Conservation (phyloP, 1,284 basidiomycete genomes). For the Sanghuangporus sanghuang region DNA sequence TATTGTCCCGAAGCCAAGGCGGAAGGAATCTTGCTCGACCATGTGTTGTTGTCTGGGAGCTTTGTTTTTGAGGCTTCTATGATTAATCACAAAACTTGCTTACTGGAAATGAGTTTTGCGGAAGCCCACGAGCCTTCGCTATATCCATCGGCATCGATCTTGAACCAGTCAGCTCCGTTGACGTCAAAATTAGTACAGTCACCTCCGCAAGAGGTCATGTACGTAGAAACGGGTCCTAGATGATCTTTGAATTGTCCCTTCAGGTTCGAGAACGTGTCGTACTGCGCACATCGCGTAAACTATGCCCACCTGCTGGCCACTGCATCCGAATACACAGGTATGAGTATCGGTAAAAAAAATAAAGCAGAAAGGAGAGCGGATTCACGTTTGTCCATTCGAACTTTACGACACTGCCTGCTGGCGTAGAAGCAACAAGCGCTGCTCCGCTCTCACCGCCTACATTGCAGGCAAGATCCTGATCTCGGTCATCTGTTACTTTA, state of each 20-base stretch:
- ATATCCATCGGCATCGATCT: conserved; percentile 32
- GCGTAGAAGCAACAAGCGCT: conserved; percentile 21
- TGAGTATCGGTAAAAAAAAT: background rate
- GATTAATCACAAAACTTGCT: conserved; percentile 2
- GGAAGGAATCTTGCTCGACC: conserved; percentile 30
- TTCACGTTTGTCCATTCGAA: conserved; percentile 28
- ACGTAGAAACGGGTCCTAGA: conserved; percentile 32
- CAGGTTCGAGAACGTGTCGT: background rate
- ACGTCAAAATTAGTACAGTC: conserved; percentile 32
- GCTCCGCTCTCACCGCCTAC: conserved; percentile 26
- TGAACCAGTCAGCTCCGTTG: conserved; percentile 33
- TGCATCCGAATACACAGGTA: conserved; percentile 1
- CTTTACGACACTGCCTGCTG: conserved; percentile 27
- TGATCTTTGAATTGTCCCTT: conserved; percentile 8
- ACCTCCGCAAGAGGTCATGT: conserved; percentile 34
- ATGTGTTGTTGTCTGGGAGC: conserved; percentile 23
- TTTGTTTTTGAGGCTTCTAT: background rate
- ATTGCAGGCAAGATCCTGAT: conserved; percentile 28
- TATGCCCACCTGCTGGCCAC: conserved; percentile 23
- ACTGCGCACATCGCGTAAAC: background rate
- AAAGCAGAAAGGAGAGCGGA: background rate
- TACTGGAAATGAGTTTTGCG: conserved; percentile 27
- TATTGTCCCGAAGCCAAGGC: conserved; percentile 33
- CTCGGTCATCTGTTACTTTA: conserved; percentile 24
- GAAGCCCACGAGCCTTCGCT: conserved; percentile 31